Conservation (phyloP, 495 filamentous ascomycete genomes). For the Echria macrotheca region DNA sequence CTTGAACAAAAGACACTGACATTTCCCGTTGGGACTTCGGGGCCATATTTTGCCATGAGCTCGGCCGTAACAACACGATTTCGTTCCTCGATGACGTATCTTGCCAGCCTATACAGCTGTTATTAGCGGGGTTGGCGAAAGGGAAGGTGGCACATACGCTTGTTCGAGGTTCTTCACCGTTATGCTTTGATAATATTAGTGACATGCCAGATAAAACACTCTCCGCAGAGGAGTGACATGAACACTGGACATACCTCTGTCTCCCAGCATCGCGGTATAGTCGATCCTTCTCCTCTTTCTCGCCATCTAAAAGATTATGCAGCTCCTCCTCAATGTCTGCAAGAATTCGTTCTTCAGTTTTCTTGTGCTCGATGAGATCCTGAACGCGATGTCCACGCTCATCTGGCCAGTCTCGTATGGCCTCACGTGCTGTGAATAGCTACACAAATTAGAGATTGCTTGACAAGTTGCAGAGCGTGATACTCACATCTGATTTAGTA, state of each 20-base stretch:
- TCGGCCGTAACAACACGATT: conserved; percentile 24
- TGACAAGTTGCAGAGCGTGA: no score
- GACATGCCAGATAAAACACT: no score
- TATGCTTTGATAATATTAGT: no score
- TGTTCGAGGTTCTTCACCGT: no score
- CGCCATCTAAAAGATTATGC: background rate
- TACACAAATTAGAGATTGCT: no score
- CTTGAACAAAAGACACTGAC: conserved; percentile 35
- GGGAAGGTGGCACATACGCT: no score
- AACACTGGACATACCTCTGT: background rate
- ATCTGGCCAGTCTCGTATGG: conserved; percentile 20
- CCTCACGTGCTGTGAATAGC: conserved; percentile 27
- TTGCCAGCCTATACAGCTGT: conserved; percentile 13
- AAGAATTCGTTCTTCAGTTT: background rate
- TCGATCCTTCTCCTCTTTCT: background rate
- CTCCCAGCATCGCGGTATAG: background rate
- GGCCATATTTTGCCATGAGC: conserved; percentile 22
- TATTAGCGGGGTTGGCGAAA: no score
- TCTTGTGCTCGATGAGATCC: conserved; percentile 1
- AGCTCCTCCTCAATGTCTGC: background rate
- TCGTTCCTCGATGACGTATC: conserved; percentile 27
- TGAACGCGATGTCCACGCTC: conserved; percentile 12
- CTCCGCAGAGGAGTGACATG: no score
- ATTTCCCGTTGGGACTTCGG: conserved; percentile 10
- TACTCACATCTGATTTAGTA: conserved; percentile 35